Conservation (phyloP, 805 yeast genomes). For the Nakazawaea siamensis region DNA sequence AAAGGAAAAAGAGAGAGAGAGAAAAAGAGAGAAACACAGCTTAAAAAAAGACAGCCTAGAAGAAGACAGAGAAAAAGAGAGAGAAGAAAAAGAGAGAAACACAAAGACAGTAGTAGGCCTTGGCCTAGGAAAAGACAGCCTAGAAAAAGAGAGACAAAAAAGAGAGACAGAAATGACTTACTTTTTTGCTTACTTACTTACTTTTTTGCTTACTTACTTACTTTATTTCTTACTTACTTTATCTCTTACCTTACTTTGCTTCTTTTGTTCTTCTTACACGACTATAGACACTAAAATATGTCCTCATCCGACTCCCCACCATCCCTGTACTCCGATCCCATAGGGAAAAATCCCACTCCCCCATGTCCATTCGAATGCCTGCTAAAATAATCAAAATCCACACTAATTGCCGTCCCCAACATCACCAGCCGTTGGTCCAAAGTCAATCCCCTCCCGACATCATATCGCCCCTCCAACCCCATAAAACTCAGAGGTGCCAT, state of each 20-base stretch:
- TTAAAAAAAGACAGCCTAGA: too few relatives aligned
- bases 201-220: too few relatives aligned
- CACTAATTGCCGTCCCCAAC: conserved; percentile 81
- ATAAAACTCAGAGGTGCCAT: conserved; percentile 69
- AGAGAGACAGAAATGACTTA: too few relatives aligned
- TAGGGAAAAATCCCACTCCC: conserved; percentile 28
- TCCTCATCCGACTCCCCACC: conserved; percentile 2
- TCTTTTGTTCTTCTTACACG: background rate
- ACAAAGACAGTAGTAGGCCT: too few relatives aligned
- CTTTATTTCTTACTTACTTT: too few relatives aligned
- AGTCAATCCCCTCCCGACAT: conserved; percentile 39
- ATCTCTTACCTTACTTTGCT: background rate
- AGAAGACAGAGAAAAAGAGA: too few relatives aligned
- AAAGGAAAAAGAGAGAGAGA: background rate
- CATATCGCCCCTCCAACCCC: conserved; percentile 46
- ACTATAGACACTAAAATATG: conserved; percentile 1
- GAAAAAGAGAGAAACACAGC: background rate
- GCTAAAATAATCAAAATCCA: conserved; percentile 96
- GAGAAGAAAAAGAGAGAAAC: too few relatives aligned
- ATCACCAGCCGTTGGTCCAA: conserved; percentile 81
- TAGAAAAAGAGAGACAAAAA: too few relatives aligned
- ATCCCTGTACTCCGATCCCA: conserved; percentile 9
- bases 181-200: too few relatives aligned
- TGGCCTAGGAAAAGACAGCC: too few relatives aligned
- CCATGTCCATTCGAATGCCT: conserved; percentile 67